Conservation (phyloP, 1,284 basidiomycete species). For the Sanghuangporus weigelae region DNA sequence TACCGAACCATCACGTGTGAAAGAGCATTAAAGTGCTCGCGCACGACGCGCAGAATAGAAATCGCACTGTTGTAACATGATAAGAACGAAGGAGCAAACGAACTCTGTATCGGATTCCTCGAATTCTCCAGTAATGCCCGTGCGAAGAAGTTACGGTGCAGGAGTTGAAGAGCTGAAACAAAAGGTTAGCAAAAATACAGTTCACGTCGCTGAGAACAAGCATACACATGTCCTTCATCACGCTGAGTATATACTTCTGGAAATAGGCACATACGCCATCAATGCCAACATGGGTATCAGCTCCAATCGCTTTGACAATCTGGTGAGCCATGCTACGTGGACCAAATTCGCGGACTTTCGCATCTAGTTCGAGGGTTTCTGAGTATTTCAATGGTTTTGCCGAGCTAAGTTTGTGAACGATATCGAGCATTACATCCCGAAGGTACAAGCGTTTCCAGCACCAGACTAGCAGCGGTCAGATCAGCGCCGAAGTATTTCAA, state of each 20-base stretch:
- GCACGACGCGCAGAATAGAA: neutral
- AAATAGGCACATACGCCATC: neutral
- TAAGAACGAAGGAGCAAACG: constrained; percentile 9
- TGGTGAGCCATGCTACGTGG: neutral
- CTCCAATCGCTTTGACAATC: neutral
- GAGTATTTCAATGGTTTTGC: constrained; percentile 10
- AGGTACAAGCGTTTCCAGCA: constrained; percentile 13
- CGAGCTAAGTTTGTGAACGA: constrained; percentile 6
- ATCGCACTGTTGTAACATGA: constrained; percentile 1
- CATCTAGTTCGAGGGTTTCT: constrained; percentile 12
- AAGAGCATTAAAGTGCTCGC: neutral
- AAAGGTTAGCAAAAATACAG: neutral
- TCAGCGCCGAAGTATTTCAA: neutral
- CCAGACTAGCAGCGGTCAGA: constrained; percentile 6
- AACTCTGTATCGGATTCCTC: constrained; percentile 1
- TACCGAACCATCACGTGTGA: neutral
- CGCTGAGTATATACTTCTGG: neutral
- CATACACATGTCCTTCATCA: neutral
- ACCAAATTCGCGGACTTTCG: constrained; percentile 9
- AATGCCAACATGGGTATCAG: neutral
- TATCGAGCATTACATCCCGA: constrained; percentile 8
- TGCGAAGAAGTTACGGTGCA: constrained; percentile 15
- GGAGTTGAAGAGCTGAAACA: neutral
- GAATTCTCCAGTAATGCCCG: constrained; percentile 12
- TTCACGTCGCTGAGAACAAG: neutral